Base-by-base conservation (phyloP, 169 alveolate species). In the Cyclospora cayetanensis region DNA sequence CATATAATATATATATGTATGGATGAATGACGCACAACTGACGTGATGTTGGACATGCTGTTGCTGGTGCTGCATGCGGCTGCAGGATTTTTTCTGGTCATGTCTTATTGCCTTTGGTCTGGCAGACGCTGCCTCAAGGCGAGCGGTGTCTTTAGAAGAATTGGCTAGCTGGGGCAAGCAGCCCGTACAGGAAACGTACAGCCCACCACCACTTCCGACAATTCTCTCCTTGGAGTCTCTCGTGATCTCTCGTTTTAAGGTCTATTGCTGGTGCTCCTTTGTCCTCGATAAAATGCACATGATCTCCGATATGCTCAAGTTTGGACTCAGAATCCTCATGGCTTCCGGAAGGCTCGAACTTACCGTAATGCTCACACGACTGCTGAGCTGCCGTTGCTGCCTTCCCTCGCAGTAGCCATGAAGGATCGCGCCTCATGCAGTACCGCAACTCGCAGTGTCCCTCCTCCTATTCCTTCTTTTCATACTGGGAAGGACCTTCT, bases 201-300 rank as follows among this genome's bases (percentile, higher is more conserved):
- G 31, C 42, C 93, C 96, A 0, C 96, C 96, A n/a, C 95, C 92
- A 22, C 93, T 94, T 31, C 98, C 98, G 25, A 85, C 95, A 37
- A 94, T 95, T 31, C 72, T 96, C 74, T 92, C 95, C 52, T 91
- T 96, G 9, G 97, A 95, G 63, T 94, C 94, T 25, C 91, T 96
- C 80, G 95, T 92, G 65, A 95, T 96, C 7, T 96, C 95, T 39
- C 83, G 94, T 3, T 96, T 95, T 89, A 94, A 93, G 35, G 92
- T 96, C 31, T 92, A 93, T 34, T 93, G 95, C 7, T 96, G 98
- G 98, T 95, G 97, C 84, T 93, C 97, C 85, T 95, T 96, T 92
- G 95, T 94, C 72, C 92, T 96, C 70, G 97, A 94, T 76, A 95
- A 95, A 52, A 90, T 96, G 95, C 97, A 96, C 86, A 95, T 95